phyloP scores from a whole-genome alignment of 441 rosid genomes.

The Gossypium davidsonii region DNA sequence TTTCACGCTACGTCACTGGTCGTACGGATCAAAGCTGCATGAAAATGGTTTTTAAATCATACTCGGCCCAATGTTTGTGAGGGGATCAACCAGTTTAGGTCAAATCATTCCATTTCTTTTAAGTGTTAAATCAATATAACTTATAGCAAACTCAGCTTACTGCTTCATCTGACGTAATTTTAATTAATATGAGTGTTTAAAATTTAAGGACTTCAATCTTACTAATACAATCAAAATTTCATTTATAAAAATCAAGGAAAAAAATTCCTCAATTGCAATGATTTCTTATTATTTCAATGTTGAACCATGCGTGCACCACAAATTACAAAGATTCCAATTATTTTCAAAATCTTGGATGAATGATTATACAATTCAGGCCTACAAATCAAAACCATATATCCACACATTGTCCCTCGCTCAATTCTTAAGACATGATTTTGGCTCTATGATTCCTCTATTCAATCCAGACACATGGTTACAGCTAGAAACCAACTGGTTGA shows the following conservation, averaged over 20 bases:
- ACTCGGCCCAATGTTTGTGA: neutral
- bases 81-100: neutral
- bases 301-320: no score
- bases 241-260: no score
- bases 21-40: neutral
- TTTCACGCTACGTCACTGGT: neutral
- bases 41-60: neutral
- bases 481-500: slow-evolving; percentile 7
- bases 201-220: no score
- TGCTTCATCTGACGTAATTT: no score
- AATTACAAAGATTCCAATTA: neutral
- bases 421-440: slow-evolving; percentile 15
- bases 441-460: slow-evolving; percentile 8
- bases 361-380: neutral
- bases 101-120: neutral
- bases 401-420: neutral
- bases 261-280: no score
- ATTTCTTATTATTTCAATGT: no score
- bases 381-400: neutral
- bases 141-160: no score
- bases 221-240: no score
- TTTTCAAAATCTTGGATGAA: neutral
- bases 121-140: no score
- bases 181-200: no score
- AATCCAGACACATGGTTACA: slow-evolving; percentile 33